Conservation (phyloP, 345 rosid species). For the Gossypium sturtianum region DNA sequence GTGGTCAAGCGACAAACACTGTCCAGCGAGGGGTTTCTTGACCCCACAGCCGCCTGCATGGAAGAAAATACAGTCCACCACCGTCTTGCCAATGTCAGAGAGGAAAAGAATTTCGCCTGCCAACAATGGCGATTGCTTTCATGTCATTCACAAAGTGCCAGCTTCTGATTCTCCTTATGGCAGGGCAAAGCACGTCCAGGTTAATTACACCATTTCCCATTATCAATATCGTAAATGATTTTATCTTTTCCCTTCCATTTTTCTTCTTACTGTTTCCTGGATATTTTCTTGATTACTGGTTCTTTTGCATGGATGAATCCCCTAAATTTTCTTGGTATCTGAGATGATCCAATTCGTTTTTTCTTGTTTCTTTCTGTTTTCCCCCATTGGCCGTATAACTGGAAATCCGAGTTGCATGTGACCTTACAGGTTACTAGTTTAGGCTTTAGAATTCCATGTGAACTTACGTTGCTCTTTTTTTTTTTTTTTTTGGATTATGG, state of each 20-base stretch:
- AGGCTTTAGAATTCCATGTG: background rate
- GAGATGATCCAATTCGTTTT: background rate
- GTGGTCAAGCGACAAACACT: slow-evolving; percentile 32
- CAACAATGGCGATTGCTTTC: slow-evolving; percentile 41
- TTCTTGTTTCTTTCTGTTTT: background rate
- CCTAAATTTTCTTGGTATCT: background rate
- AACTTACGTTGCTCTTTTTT: background rate
- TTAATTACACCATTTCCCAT: background rate
- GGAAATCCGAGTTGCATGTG: background rate
- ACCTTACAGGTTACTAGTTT: background rate
- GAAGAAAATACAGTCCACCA: slow-evolving; percentile 20
- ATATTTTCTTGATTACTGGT: slow-evolving; percentile 1
- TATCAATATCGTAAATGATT: background rate
- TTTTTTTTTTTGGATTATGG: background rate
- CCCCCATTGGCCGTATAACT: background rate
- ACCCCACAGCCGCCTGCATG: slow-evolving; percentile 51
- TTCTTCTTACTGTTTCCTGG: background rate
- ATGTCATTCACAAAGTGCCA: slow-evolving; percentile 70
- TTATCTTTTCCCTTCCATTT: background rate
- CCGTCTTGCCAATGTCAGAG: slow-evolving; percentile 46
- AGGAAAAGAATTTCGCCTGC: slow-evolving; percentile 34
- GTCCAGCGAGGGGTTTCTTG: slow-evolving; percentile 31
- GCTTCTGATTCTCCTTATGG: slow-evolving; percentile 78
- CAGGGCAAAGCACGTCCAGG: slow-evolving; percentile 83
- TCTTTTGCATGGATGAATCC: background rate